These are phyloP conservation scores for Sporothrix brasiliensis DNA, from an alignment of 2,329 filamentous ascomycete genomes.

Conservation along the genomic window DNA sequence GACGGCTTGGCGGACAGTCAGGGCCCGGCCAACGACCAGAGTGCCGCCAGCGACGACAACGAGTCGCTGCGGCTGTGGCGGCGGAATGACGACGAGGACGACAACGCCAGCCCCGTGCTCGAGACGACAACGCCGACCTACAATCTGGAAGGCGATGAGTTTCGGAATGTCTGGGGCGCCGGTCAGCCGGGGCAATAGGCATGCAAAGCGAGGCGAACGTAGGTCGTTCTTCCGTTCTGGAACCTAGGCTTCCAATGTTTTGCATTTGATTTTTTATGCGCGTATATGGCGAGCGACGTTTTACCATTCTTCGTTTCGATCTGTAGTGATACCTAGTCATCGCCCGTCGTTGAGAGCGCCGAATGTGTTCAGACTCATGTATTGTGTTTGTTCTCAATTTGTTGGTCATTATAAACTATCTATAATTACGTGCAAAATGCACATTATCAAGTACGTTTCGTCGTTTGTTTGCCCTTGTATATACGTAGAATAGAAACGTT, in stretches of 20 bases:
- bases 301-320: background rate
- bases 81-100: slow-evolving; percentile 22
- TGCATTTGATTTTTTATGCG: background rate
- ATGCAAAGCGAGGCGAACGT: background rate
- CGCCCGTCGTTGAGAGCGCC: background rate
- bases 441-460: background rate
- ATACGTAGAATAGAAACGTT: background rate
- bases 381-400: background rate
- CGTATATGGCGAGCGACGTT: background rate
- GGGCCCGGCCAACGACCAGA: background rate
- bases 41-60: slow-evolving; percentile 19
- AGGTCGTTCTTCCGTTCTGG: background rate
- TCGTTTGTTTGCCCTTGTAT: background rate
- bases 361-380: background rate
- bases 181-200: slow-evolving; percentile 13
- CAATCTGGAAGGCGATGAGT: slow-evolving; percentile 36
- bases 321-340: slow-evolving; percentile 28
- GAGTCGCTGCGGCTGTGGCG: slow-evolving; percentile 37
- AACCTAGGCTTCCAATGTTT: background rate
- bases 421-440: background rate
- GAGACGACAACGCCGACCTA: slow-evolving; percentile 31
- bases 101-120: background rate
- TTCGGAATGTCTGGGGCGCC: slow-evolving; percentile 37
- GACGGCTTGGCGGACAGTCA: slow-evolving; percentile 5
- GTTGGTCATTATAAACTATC: background rate